Percentiles rank a stretch among this genome's conserved stretches.
Conservation (phyloP, 352 stramenopile genomes). For the Peronosclerospora sorghi region DNA sequence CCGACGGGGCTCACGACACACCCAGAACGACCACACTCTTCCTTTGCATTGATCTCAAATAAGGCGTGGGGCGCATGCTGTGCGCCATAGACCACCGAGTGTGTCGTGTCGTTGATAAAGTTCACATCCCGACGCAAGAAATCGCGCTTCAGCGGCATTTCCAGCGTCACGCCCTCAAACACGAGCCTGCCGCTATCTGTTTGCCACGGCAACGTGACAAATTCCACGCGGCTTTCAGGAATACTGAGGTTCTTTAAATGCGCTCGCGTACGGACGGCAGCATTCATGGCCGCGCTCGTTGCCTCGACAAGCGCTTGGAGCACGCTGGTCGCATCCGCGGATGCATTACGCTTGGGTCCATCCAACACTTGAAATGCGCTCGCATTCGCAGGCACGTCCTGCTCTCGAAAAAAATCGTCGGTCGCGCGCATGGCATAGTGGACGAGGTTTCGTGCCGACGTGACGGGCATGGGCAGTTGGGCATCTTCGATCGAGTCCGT, state of each 20-base stretch:
- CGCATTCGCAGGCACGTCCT: slow-evolving; percentile 12
- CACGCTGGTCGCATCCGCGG: slow-evolving; percentile 11
- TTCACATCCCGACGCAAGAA: slow-evolving; percentile 28
- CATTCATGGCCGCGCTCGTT: slow-evolving; percentile 16
- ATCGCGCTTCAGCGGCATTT: slow-evolving; percentile 23
- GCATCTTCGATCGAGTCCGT: background rate
- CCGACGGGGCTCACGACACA: slow-evolving; percentile 35
- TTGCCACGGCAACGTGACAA: slow-evolving; percentile 19
- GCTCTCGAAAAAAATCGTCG: slow-evolving; percentile 35
- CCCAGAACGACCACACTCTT: slow-evolving; percentile 35
- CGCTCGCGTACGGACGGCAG: slow-evolving; percentile 10
- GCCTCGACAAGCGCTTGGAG: slow-evolving; percentile 14
- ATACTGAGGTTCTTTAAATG: slow-evolving; percentile 26
- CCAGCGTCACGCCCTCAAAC: slow-evolving; percentile 35
- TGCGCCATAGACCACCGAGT: slow-evolving; percentile 22
- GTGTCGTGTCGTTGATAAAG: slow-evolving; percentile 23
- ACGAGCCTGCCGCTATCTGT: slow-evolving; percentile 17
- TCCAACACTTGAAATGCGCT: slow-evolving; percentile 18
- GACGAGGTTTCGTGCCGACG: slow-evolving; percentile 19
- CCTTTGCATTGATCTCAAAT: slow-evolving; percentile 51
- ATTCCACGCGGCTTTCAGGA: slow-evolving; percentile 20
- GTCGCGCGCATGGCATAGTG: slow-evolving; percentile 20
- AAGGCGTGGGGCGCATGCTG: slow-evolving; percentile 7
- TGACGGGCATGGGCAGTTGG: slow-evolving; percentile 21
- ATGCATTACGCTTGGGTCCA: slow-evolving; percentile 8